These are phyloP conservation scores for Cystobasidium pallidum DNA, from an alignment of 1,284 basidiomycete genomes.

Conservation along the genomic window DNA sequence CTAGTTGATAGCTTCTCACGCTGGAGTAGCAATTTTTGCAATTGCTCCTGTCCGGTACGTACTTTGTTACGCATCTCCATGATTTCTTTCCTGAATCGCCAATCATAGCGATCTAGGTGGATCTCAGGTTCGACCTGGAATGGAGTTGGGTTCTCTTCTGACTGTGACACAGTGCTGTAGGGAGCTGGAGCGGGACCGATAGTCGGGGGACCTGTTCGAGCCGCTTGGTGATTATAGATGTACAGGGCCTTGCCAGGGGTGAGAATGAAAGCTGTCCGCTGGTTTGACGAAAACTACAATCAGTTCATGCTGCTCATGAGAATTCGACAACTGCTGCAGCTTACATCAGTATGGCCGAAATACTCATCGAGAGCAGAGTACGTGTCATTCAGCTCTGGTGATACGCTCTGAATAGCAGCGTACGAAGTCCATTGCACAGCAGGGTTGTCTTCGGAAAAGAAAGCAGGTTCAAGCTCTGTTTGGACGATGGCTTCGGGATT, in stretches of 20 bases:
- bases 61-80: slow-evolving; percentile 6
- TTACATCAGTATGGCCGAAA: slow-evolving; percentile 2
- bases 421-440: slow-evolving; percentile 12
- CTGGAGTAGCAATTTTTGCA: slow-evolving; percentile 1
- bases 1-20: slow-evolving; percentile 5
- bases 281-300: too few species aligned
- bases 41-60: not conserved
- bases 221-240: slow-evolving; percentile 2
- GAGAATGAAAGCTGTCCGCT: slow-evolving; percentile 17
- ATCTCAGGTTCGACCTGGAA: slow-evolving; percentile 18
- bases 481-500: not conserved
- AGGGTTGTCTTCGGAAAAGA: slow-evolving; percentile 8
- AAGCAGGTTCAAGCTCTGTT: slow-evolving; percentile 10
- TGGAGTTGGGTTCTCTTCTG: slow-evolving; percentile 2
- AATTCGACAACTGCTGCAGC: not conserved
- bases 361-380: slow-evolving; percentile 36
- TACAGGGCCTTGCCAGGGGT: slow-evolving; percentile 21
- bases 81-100: slow-evolving; percentile 1
- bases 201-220: slow-evolving; percentile 3
- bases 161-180: slow-evolving; percentile 6
- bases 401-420: slow-evolving; percentile 2
- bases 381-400: slow-evolving; percentile 39
- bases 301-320: not conserved
- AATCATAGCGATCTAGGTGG: slow-evolving; percentile 32
- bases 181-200: slow-evolving; percentile 21